Base-by-base conservation (phyloP, 352 stramenopile genomes). In the Phytophthora cryptogea region DNA sequence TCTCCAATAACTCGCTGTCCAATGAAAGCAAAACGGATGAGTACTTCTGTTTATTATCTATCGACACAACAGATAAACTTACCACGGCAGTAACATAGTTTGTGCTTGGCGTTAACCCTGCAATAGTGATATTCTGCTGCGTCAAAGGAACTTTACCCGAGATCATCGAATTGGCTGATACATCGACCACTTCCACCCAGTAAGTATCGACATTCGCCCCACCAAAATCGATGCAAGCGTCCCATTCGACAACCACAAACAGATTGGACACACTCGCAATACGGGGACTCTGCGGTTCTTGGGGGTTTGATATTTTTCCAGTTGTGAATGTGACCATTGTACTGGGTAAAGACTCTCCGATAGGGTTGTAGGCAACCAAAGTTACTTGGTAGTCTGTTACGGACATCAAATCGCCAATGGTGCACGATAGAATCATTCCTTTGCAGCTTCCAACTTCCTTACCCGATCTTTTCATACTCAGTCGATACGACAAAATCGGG, bases 81-180 rank as follows among this genome's bases (percentile, higher is more conserved):
- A 88, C 80, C 47, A 89, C 63, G 1, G 59, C 86, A 4, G 50
- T 69, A 14, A 64, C 70, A 57, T 89, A 89, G 8, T 73, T 43
- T 8, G 53, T 60, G 13, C 53, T 35, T 1, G 73, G 61, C 1
- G 16, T 48, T 2, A 89, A 58, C 1, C 54, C 49, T 0, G n/a
- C 8, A 1, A 83, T 59, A 2, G 66, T 77, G 0, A 52, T 42
- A n/a, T 57, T 70, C 2, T 66, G 16, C 10, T 65, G 17, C 8
- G 48, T 30, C 10, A 78, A 37, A 3, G 55, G 47, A 10, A 80
- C 54, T 6, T 5, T 66, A 4, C 8, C 14, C 1, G 51, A 56
- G 10, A 45, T 32, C 7, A 50, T 37, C 39, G 48, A 8, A 16
- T n/a, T 63, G 0, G 14, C 17, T 2, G 23, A 44, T 1, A 39